Percentiles rank a stretch among this genome's conserved stretches.
phyloP scores from a whole-genome alignment of 768 basidiomycete species.

The Tremella mesenterica region DNA sequence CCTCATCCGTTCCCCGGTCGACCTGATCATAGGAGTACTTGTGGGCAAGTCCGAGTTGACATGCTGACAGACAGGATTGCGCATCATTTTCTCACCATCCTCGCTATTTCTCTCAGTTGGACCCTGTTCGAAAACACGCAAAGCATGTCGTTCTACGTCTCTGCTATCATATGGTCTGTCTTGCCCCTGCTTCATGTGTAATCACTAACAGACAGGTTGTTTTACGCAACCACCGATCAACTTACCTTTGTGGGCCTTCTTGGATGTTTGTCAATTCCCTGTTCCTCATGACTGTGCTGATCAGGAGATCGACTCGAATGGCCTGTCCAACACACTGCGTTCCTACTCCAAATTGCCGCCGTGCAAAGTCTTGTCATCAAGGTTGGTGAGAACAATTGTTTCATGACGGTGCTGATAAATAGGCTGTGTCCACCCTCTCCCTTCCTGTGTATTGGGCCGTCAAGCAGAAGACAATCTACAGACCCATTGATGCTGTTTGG shows the following conservation, averaged over 20 bases:
- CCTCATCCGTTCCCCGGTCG: too few species aligned
- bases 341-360: slow-evolving; percentile 19
- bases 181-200: not conserved
- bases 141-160: slow-evolving; percentile 12
- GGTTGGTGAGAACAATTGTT: slow-evolving; percentile 6
- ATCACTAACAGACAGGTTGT: slow-evolving; percentile 13
- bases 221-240: slow-evolving; percentile 34
- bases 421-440: slow-evolving; percentile 20
- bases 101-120: slow-evolving; percentile 23
- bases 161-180: slow-evolving; percentile 23
- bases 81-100: slow-evolving; percentile 29
- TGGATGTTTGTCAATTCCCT: slow-evolving; percentile 16
- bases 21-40: too few species aligned
- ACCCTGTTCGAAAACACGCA: slow-evolving; percentile 25
- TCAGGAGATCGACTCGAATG: slow-evolving; percentile 23
- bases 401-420: not conserved
- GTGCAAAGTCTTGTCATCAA: slow-evolving; percentile 26
- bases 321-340: slow-evolving; percentile 3
- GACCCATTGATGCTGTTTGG: slow-evolving; percentile 23
- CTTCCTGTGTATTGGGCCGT: slow-evolving; percentile 29
- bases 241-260: slow-evolving; percentile 23
- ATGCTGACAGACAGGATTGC: slow-evolving; percentile 12
- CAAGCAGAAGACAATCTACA: slow-evolving; percentile 14
- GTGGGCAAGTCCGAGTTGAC: not conserved
- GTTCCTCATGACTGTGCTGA: too few species aligned